Evolutionary conservation across 495 filamentous ascomycete genomes (phyloP), one percentile per base, ranked within the genome.

Genomic region (Melanomma pulvis-pyrius): DNA sequence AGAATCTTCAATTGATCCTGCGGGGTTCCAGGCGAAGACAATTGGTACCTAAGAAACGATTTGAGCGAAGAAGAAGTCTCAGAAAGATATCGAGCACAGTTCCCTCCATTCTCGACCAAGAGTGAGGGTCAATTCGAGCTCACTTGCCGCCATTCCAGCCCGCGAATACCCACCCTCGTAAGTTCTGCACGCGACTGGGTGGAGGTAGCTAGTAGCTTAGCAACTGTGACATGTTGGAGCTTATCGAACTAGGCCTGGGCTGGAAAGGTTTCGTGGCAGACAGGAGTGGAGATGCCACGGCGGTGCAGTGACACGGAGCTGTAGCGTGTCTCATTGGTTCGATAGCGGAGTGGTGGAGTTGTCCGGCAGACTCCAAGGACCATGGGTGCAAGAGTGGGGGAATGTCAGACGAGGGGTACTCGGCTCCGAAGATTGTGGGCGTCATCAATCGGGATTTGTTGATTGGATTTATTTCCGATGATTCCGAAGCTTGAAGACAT

Each of bases 121-220:
- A n/a, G 30, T 36, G 51, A 55, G 25, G 8, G 25, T 55, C 29
- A 1, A 15, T 4, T 22, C 1, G 15, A 19, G 39, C 5, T 44
- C 39, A 56, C 32, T 57, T 64, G 52, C 51, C 51, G 61, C 44
- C 61, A 64, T 64, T 17, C 22, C 49, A 56, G 51, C 51, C 61
- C 61, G 61, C 17, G 26, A 9, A 30, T 64, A 57, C 52, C 61
- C 61, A 57, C 39, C 39, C 15, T 39, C 19, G 19, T 22, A 26
- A 3, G 21, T 30, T 21, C 21, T 36, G 51, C 51, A 55, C 28
- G 51, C 51, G 51, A 36, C 51, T 36, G 21, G 21, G n/a, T n/a
- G 12, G 21, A 50, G 19, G 24, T 54, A 24, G 49, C 49, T 25
- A 26, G n/a, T n/a, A n/a, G n/a, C n/a, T 15, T 15, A 11, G 39